Percentiles rank a stretch among this genome's conserved stretches.
phyloP scores from a whole-genome alignment of 2,329 filamentous ascomycete species.

The Beauveria australis region DNA sequence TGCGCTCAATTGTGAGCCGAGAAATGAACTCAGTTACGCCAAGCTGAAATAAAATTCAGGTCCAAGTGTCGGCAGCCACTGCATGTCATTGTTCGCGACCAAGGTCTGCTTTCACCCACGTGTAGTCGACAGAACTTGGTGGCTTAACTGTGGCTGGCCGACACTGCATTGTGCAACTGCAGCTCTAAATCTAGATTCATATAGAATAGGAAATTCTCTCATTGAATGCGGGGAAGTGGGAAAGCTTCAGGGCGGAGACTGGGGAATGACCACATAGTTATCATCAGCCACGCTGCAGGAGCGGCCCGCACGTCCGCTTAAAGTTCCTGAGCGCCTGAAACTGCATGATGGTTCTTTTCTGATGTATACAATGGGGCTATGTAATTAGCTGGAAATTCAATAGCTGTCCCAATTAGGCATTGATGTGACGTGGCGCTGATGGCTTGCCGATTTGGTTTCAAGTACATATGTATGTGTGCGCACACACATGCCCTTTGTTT shows the following conservation, averaged over 20 bases:
- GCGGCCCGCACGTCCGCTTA: background rate
- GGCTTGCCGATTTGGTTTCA: background rate
- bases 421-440: background rate
- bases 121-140: background rate
- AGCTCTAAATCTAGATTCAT: background rate
- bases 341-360: background rate
- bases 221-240: background rate
- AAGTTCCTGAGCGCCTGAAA: background rate
- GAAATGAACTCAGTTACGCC: background rate
- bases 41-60: background rate
- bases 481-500: background rate
- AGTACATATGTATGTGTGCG: conserved; percentile 6
- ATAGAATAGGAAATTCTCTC: background rate
- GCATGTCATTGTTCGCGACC: background rate
- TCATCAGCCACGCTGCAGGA: background rate
- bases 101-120: background rate
- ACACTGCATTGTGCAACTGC: background rate
- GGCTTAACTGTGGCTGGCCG: background rate
- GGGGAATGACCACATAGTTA: background rate
- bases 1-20: background rate
- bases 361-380: no score
- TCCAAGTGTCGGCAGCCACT: background rate
- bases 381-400: no score
- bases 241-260: background rate
- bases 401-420: background rate